A percentile compares a stretch with the other conserved stretches of the same genome.
Conservation (phyloP, 2,329 filamentous ascomycete species). For the Metarhizium anisopliae region DNA sequence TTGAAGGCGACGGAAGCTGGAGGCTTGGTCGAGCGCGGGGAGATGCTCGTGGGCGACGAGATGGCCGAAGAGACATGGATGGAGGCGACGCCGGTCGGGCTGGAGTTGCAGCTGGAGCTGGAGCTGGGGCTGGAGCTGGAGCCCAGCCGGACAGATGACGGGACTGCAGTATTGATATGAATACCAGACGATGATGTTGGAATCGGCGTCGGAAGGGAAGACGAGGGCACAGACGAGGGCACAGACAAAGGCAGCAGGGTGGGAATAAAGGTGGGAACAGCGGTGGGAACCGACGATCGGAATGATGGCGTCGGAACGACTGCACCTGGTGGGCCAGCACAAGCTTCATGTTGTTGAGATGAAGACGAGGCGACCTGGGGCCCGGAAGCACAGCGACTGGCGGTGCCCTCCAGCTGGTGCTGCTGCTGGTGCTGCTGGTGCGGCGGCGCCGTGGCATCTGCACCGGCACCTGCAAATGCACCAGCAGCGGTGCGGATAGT, state of each 20-base stretch:
- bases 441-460: too few relatives aligned
- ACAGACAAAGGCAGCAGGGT: neutral
- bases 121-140: neutral
- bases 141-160: neutral
- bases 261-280: neutral
- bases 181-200: neutral
- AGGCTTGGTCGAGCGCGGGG: conserved; percentile 7
- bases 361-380: too few relatives aligned
- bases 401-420: too few relatives aligned
- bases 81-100: conserved; percentile 8
- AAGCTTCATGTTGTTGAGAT: too few relatives aligned
- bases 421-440: too few relatives aligned
- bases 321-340: neutral
- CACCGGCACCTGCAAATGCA: too few relatives aligned
- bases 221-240: neutral
- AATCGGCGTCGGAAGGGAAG: neutral
- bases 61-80: conserved; percentile 5
- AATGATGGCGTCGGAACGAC: neutral
- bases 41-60: conserved; percentile 7
- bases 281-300: neutral
- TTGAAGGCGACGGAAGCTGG: neutral
- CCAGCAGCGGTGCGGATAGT: too few relatives aligned
- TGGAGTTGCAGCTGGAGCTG: conserved; percentile 4
- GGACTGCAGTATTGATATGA: neutral
- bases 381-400: too few relatives aligned